Evolutionary conservation across 1,284 basidiomycete species (phyloP).

Genomic region (Puccinia novopanici): DNA sequence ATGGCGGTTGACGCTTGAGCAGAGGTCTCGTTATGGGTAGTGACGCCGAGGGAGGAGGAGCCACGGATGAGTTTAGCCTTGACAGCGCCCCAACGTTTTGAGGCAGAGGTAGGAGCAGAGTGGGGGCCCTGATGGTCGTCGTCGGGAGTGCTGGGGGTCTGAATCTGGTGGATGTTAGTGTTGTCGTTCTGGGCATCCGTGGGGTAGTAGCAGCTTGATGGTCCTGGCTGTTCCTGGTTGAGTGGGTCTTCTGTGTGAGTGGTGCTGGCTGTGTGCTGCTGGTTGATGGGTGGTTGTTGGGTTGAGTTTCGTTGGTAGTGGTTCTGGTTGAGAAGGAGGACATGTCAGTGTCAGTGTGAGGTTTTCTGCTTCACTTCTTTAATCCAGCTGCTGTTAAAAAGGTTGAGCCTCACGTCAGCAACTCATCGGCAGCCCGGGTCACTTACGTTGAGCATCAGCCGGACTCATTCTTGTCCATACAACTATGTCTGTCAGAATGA

Average conservation of each 20-base stretch:
- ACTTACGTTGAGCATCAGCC: too few species aligned
- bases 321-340: not conserved
- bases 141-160: not conserved
- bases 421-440: too few species aligned
- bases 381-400: too few species aligned
- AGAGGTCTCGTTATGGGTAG: not conserved
- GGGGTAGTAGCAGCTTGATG: not conserved
- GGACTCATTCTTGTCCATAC: too few species aligned
- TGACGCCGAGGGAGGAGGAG: not conserved
- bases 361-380: too few species aligned
- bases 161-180: not conserved
- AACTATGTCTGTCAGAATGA: too few species aligned
- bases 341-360: not conserved
- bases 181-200: not conserved
- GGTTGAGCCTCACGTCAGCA: too few species aligned
- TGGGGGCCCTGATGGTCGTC: not conserved
- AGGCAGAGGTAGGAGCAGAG: slow-evolving; percentile 9
- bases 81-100: slow-evolving; percentile 37
- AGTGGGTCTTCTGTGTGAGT: not conserved
- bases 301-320: slow-evolving; percentile 66
- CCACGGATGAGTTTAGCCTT: slow-evolving; percentile 30
- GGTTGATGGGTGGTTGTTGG: not conserved
- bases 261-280: slow-evolving; percentile 60
- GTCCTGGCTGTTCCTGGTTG: not conserved
- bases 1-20: not conserved